Evolutionary conservation across 2,329 filamentous ascomycete species (phyloP).

Genomic region (Colletotrichum magnum): DNA sequence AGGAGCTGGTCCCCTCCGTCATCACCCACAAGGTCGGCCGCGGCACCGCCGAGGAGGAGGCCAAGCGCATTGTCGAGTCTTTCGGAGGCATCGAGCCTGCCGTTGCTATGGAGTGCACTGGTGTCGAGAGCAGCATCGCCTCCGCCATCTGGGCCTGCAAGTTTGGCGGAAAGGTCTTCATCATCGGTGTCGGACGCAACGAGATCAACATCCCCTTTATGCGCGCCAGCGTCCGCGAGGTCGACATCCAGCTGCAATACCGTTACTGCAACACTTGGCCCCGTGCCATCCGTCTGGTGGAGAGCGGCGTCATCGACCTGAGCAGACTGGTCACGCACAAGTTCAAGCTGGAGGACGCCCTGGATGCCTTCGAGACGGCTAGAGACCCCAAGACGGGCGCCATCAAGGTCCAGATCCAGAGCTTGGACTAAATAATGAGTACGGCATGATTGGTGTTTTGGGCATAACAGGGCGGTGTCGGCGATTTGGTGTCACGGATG

Average conservation of each 20-base stretch:
- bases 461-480: slow-evolving; percentile 33
- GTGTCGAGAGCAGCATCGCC: slow-evolving; percentile 89
- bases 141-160: slow-evolving; percentile 91
- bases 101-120: slow-evolving; percentile 92
- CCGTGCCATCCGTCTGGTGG: slow-evolving; percentile 87
- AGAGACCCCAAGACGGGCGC: slow-evolving; percentile 90
- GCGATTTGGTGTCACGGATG: slow-evolving; percentile 41
- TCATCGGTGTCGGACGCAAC: slow-evolving; percentile 95
- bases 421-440: slow-evolving; percentile 61
- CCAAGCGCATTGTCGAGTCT: slow-evolving; percentile 74
- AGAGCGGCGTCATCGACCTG: slow-evolving; percentile 87
- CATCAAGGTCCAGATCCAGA: slow-evolving; percentile 98
- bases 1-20: slow-evolving; percentile 83
- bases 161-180: slow-evolving; percentile 97
- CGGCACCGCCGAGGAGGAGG: slow-evolving; percentile 77
- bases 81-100: slow-evolving; percentile 87
- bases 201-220: slow-evolving; percentile 98
- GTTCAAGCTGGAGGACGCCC: slow-evolving; percentile 86
- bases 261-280: slow-evolving; percentile 98
- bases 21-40: slow-evolving; percentile 84
- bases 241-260: slow-evolving; percentile 97
- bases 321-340: slow-evolving; percentile 89
- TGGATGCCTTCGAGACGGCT: slow-evolving; percentile 91
- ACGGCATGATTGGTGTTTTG: slow-evolving; percentile 34
- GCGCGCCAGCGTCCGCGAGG: slow-evolving; percentile 89